Evolutionary conservation across 106 monocot genomes (phyloP), one percentile per base, ranked within the genome.

Genomic region (Apostasia shenzhenica): DNA sequence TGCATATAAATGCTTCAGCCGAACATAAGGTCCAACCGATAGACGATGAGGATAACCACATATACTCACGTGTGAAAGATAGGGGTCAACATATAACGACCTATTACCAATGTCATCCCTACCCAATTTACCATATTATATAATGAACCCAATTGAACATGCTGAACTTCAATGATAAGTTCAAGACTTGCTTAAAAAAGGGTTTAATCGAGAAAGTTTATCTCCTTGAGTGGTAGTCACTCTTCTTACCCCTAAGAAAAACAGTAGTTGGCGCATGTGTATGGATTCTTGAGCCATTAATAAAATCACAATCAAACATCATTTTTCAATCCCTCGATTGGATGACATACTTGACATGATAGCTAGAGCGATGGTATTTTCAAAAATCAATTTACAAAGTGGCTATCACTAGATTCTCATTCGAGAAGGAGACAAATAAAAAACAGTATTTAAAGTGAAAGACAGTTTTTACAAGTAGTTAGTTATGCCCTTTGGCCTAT

Each of bases 351-450:
- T 70, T 2, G 69, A 70, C 6, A 2, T 11, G 11, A 41, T 54
- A 10, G 11, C 1, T 41, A 8, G 39, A 1, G 10, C 57, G 0
- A 45, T 2, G 7, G 10, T 47, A 4, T 58, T 68, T 10, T 59
- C n/a, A 6, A 14, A 57, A n/a, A 58, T 70, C n/a, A 47, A 70
- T 48, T 5, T 59, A n/a, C 1, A 39, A 8, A 42, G 14, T 40
- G 67, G 51, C 6, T 67, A 67, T 52, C 59, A 70, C 57, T 9
- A 70, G 8, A 59, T 70, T n/a, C 44, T 44, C 10, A 48, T 58
- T 7, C 6, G 3, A 9, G 1, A 10, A 2, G 8, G 14, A 8
- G 58, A 70, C 58, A 14, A 59, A 10, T 59, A 57, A 44, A 70
- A 58, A 14, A 58, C 26, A 8, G 14, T 57, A 4, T 70, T 70